A percentile compares a stretch with the other conserved stretches of the same genome.
Evolutionary conservation across 495 filamentous ascomycete species (phyloP).

Genomic region (Baudoinia panamericana): DNA sequence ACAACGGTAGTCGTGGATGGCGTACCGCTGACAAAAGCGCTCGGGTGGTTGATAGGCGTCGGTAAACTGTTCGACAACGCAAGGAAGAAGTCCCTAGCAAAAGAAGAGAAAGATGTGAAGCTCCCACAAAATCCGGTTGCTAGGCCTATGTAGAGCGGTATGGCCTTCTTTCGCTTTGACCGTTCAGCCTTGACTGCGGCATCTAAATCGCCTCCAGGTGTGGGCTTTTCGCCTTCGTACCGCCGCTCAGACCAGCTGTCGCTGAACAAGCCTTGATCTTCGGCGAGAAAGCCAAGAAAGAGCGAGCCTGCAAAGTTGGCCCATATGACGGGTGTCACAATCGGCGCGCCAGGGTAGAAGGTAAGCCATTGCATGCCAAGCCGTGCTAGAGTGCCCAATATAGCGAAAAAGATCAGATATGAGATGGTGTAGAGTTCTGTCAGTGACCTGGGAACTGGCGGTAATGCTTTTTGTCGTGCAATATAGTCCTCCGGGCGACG

Average conservation of each 20-base stretch:
- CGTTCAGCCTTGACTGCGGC: constrained; percentile 2
- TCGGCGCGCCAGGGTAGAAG: constrained; percentile 63
- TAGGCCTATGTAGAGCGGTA: constrained; percentile 83
- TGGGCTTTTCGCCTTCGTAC: constrained; percentile 1
- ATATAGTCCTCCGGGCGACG: constrained; percentile 10
- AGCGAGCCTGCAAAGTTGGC: constrained; percentile 78
- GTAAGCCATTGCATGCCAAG: constrained; percentile 74
- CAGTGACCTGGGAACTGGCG: constrained; percentile 38
- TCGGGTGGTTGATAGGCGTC: constrained; percentile 31
- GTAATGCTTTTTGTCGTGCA: background rate
- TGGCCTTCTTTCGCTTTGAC: constrained; percentile 52
- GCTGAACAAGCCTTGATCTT: constrained; percentile 67
- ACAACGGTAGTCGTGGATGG: constrained; percentile 16
- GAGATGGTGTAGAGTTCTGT: constrained; percentile 66
- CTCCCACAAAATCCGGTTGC: constrained; percentile 90
- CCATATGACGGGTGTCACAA: constrained; percentile 68
- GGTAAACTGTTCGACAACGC: constrained; percentile 64
- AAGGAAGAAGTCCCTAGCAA: constrained; percentile 76
- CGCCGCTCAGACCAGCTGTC: constrained; percentile 40
- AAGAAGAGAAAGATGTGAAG: constrained; percentile 83
- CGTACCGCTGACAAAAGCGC: constrained; percentile 13
- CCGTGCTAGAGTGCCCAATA: constrained; percentile 73
- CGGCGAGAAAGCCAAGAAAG: constrained; percentile 72
- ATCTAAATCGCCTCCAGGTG: constrained; percentile 16
- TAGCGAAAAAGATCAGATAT: constrained; percentile 75